Base-by-base conservation (phyloP, 1,139 yeast genomes). In the Magnusiomyces magnusii region DNA sequence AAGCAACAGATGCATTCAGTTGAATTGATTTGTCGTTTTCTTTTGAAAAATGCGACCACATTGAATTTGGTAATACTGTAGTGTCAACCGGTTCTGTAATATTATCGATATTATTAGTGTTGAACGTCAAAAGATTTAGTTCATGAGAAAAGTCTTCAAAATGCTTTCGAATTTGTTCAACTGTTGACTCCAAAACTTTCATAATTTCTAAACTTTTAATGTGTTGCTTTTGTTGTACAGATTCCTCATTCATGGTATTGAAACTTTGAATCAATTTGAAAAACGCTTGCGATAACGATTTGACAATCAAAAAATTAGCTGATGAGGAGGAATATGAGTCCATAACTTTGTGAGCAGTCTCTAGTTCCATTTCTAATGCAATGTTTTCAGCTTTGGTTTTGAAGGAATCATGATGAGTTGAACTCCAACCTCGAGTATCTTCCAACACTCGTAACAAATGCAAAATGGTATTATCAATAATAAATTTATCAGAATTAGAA, bases 361-460 rank as follows among this genome's bases (percentile, higher is more conserved):
- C 59, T n/a, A 54, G 59, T 21, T 66, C 65, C 23, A 60, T 47
- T 36, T 58, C 47, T 17, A 60, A 53, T 49, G 58, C 55, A 34
- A 63, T 58, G 54, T 60, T 54, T 9, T 65, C 64, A 9, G 65
- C 66, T 42, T 62, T 64, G 2, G 59, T 56, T 7, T 62, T 56
- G 53, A 68, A 68, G 27, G 57, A 42, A n/a, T 57, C 57, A 28
- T 60, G 53, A 55, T 66, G 65, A 9, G 58, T 58, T 10, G 56
- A 60, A 9, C 67, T 59, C 68, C 69, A 68, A 17, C 69, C 71
- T 15, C 63, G 58, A 34, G 65, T 64, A 49, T 65, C 66, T 31
- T 59, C 59, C 42, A 68, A 56, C 19, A 65, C 61, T 19, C 65
- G 60, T n/a, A 58, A 53, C 36, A 63, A 60, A 15, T 58, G 54